Conservation (phyloP, 148 eudicot species). For the Silene latifolia region DNA sequence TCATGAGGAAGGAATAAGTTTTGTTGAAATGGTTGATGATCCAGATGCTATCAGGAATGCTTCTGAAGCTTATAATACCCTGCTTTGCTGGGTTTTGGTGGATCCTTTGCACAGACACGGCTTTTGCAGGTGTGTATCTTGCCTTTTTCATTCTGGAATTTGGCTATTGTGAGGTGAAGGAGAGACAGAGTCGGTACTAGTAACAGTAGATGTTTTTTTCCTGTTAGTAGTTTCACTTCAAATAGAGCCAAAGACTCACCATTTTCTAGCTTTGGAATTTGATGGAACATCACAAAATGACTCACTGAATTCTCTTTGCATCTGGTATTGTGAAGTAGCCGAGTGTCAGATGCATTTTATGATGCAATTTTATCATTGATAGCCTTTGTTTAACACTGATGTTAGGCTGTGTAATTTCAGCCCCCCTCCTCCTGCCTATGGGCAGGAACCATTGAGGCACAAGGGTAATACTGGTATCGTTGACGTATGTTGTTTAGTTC, state of each 20-base stretch:
- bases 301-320: no score
- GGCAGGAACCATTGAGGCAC: no score
- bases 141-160: background rate
- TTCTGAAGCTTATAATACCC: slow-evolving; percentile 57
- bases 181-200: background rate
- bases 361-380: no score
- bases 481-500: background rate
- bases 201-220: background rate
- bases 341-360: no score
- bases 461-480: no score
- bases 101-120: slow-evolving; percentile 91
- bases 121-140: slow-evolving; percentile 70
- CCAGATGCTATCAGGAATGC: slow-evolving; percentile 30
- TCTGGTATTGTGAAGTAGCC: no score
- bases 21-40: slow-evolving; percentile 64
- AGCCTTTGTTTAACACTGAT: no score
- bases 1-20: slow-evolving; percentile 60
- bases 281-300: no score
- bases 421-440: no score
- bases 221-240: background rate
- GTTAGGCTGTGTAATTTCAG: no score
- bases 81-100: slow-evolving; percentile 96
- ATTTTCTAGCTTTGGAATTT: no score
- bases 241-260: no score
- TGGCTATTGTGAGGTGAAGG: background rate